Base-by-base conservation (phyloP, 257 asterid genomes). In the Jacaranda copaia region DNA sequence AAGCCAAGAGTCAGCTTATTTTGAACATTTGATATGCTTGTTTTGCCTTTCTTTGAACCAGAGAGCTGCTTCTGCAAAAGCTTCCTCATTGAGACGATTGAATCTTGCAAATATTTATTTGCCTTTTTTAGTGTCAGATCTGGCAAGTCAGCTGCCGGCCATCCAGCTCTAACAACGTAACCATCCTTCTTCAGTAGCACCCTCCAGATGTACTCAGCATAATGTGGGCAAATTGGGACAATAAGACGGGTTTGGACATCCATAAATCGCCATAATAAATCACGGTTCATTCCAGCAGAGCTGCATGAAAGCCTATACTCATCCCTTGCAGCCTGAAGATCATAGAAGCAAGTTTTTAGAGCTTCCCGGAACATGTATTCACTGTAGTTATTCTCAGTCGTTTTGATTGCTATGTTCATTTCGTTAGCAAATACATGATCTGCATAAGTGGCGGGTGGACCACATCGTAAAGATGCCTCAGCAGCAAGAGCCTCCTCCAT, bases 361-460 rank as follows among this genome's bases (percentile, higher is more conserved):
- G 89, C 90, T 58, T 88, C 93, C 8, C 90, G 86, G 39, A 89
- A 89, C 90, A 87, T 77, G 74, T 71, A 85, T 3, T 84, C 90
- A 53, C 81, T 70, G 38, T 80, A 89, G 67, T 85, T 89, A 78
- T 85, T 87, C 82, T 85, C 90, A 1, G 93, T 77, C 81, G 68
- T 66, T 67, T 80, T 73, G 9, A 80, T 85, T 16, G 94, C 94
- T 79, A 87, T 85, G 70, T 89, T 85, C 39, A 89, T 84, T 72
- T 87, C 94, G 74, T 89, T 87, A 13, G 74, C 87, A 78, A 87
- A 89, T 6, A 87, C 94, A 16, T 58, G 59, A 77, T 89, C 92
- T 0, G 92, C 89, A 46, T 76, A 89, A 6, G 82, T 80, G 52
- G 83, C 49, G 56, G 84, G 80, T 0, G 71, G 70, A 18, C 87